Percentiles rank a stretch among this genome's conserved stretches.
phyloP scores from a whole-genome alignment of 2,329 filamentous ascomycete species.

The Lojkania enalia region DNA sequence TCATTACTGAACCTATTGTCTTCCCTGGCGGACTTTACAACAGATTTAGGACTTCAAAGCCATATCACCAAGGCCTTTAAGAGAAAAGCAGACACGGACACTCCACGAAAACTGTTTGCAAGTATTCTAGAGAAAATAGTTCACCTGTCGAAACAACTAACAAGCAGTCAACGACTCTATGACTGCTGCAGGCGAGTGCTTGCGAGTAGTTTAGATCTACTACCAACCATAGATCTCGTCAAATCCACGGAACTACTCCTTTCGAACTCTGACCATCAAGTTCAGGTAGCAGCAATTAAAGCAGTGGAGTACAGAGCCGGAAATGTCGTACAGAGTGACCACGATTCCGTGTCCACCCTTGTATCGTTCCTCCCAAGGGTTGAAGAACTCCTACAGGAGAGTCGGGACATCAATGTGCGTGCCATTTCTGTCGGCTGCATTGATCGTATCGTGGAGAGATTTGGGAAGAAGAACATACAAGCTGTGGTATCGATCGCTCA shows the following conservation, averaged over 20 bases:
- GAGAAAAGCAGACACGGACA: constrained; percentile 29
- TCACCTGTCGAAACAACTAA: constrained; percentile 66
- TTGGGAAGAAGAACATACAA: constrained; percentile 86
- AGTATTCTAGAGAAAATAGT: constrained; percentile 48
- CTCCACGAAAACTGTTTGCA: constrained; percentile 38
- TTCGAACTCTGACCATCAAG: constrained; percentile 70
- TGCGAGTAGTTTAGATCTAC: constrained; percentile 76
- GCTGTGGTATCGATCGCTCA: constrained; percentile 74
- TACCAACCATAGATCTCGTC: constrained; percentile 87
- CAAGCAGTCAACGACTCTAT: constrained; percentile 43
- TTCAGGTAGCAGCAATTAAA: constrained; percentile 72
- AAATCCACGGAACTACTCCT: constrained; percentile 83
- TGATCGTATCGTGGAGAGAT: constrained; percentile 91
- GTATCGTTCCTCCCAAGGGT: constrained; percentile 79
- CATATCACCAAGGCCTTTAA: constrained; percentile 38
- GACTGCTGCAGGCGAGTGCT: constrained; percentile 67
- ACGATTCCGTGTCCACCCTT: constrained; percentile 68
- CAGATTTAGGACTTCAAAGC: constrained; percentile 34
- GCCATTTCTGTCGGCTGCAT: constrained; percentile 86
- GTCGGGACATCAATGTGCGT: constrained; percentile 74
- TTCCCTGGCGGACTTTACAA: constrained; percentile 44
- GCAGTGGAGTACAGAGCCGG: constrained; percentile 78
- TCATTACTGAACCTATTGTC: constrained; percentile 45
- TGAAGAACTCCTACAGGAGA: constrained; percentile 73
- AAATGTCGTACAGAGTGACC: constrained; percentile 70